Evolutionary conservation across 1,139 yeast species (phyloP).

Genomic region (Nakaseomyces kungkrabaensis): DNA sequence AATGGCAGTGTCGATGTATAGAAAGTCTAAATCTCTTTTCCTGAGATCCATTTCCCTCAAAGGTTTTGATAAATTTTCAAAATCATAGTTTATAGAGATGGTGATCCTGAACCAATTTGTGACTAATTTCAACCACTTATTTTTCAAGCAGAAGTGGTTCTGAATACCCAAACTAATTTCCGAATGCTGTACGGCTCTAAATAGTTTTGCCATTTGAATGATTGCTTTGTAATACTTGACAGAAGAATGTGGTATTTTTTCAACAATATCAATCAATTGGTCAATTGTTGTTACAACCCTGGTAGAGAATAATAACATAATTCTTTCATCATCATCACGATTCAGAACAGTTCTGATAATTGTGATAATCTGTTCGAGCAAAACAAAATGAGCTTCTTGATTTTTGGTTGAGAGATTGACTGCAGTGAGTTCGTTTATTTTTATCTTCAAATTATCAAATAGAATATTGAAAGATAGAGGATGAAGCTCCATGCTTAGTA

Average conservation of each 20-base stretch:
- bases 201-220: slow-evolving; percentile 49
- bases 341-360: slow-evolving; percentile 35
- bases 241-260: slow-evolving; percentile 29
- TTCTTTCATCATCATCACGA: slow-evolving; percentile 31
- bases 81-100: slow-evolving; percentile 27
- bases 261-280: slow-evolving; percentile 30
- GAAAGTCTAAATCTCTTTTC: slow-evolving; percentile 41
- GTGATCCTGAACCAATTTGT: slow-evolving; percentile 64
- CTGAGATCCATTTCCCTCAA: slow-evolving; percentile 26
- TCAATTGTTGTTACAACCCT: slow-evolving; percentile 32
- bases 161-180: slow-evolving; percentile 34
- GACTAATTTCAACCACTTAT: slow-evolving; percentile 47
- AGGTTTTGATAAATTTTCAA: slow-evolving; percentile 26
- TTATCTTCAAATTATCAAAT: slow-evolving; percentile 24
- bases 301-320: slow-evolving; percentile 32
- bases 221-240: slow-evolving; percentile 40
- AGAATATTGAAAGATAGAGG: slow-evolving; percentile 35
- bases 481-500: slow-evolving; percentile 37
- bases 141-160: slow-evolving; percentile 53
- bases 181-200: slow-evolving; percentile 41
- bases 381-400: slow-evolving; percentile 21
- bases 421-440: slow-evolving; percentile 12
- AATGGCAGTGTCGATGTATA: slow-evolving; percentile 54
- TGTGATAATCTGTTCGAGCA: slow-evolving; percentile 35
- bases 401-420: slow-evolving; percentile 20